phyloP scores from a whole-genome alignment of 73 alveolate species.

The Blepharisma japonicum region DNA sequence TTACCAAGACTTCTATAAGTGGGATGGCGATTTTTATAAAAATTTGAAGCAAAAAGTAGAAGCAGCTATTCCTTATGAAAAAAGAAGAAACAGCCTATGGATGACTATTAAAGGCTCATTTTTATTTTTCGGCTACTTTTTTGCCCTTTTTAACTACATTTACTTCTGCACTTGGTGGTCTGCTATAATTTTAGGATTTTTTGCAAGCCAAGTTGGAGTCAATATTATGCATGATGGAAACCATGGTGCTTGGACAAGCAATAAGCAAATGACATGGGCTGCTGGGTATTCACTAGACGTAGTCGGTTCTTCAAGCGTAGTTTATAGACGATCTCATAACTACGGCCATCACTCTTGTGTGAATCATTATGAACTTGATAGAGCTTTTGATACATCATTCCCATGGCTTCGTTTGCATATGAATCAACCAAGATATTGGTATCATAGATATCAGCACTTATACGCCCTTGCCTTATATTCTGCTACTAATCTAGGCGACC shows the following conservation, averaged over 20 bases:
- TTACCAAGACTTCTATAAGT: conserved; percentile 60
- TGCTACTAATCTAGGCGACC: conserved; percentile 60
- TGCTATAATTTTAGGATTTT: conserved; percentile 56
- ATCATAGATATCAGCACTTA: conserved; percentile 57
- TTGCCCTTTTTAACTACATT: conserved; percentile 41
- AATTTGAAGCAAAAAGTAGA: conserved; percentile 61
- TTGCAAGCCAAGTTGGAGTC: conserved; percentile 64
- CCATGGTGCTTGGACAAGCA: conserved; percentile 63
- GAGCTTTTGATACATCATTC: conserved; percentile 74
- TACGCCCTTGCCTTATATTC: conserved; percentile 54
- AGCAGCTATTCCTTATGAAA: conserved; percentile 48
- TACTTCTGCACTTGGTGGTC: conserved; percentile 42
- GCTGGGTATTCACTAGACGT: conserved; percentile 64
- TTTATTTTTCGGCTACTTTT: conserved; percentile 35
- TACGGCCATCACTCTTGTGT: conserved; percentile 79
- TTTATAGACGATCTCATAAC: conserved; percentile 67
- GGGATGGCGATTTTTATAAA: conserved; percentile 60
- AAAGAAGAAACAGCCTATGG: conserved; percentile 50
- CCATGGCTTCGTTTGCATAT: conserved; percentile 63
- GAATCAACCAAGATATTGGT: conserved; percentile 42
- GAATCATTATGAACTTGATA: conserved; percentile 67
- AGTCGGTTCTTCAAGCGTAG: conserved; percentile 58
- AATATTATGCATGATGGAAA: conserved; percentile 82
- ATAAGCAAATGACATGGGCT: conserved; percentile 48
- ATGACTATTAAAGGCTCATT: conserved; percentile 50